A percentile compares a stretch with the other conserved stretches of the same genome.
phyloP scores from a whole-genome alignment of 306 rosid species.

The Astragalus glycyphyllos region DNA sequence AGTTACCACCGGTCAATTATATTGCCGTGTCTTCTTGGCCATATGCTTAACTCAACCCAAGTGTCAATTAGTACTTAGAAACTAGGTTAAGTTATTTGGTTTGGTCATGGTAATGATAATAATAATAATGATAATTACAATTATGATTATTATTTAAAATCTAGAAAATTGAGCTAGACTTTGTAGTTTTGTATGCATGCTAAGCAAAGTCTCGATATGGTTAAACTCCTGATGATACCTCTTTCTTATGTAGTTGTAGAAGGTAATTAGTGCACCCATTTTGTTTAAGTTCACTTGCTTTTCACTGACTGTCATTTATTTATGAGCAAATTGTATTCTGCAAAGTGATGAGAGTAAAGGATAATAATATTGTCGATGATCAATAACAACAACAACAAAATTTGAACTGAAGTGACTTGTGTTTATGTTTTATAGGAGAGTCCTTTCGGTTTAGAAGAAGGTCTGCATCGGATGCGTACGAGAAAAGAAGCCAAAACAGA shows the following conservation, averaged over 20 bases:
- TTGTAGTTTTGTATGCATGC: not conserved
- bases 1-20: not conserved
- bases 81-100: conserved; percentile 25
- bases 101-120: not conserved
- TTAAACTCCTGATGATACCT: not conserved
- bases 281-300: conserved; percentile 3
- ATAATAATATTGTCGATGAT: not conserved
- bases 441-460: conserved; percentile 70
- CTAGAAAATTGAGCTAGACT: not conserved
- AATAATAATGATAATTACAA: too few species aligned
- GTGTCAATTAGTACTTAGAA: conserved; percentile 22
- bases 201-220: not conserved
- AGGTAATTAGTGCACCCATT: not conserved
- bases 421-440: conserved; percentile 55
- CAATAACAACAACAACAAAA: not conserved
- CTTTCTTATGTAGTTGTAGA: conserved; percentile 1
- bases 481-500: conserved; percentile 60
- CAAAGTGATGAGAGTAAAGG: conserved; percentile 1
- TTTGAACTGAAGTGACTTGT: conserved; percentile 3
- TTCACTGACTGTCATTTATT: not conserved
- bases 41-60: conserved; percentile 34
- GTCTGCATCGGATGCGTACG: conserved; percentile 74
- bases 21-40: not conserved
- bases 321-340: not conserved
- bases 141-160: too few species aligned